Percentiles rank a stretch among this genome's conserved stretches.
phyloP scores from a whole-genome alignment of 106 monocot genomes.

The Hemerocallis citrina region DNA sequence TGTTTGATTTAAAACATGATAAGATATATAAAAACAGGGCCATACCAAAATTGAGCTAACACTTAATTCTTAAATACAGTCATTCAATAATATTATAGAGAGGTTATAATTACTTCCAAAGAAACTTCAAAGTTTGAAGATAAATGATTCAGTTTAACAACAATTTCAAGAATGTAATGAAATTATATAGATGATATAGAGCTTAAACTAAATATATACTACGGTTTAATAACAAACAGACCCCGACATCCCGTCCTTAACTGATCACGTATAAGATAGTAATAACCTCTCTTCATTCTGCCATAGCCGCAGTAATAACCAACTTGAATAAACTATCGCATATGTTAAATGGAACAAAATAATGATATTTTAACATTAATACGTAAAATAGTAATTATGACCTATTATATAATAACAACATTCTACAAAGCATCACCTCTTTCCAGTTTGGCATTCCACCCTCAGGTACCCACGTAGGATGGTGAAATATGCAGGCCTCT shows the following conservation, averaged over 20 bases:
- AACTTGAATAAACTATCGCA: not conserved
- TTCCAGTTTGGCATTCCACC: slow-evolving; percentile 98
- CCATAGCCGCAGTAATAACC: too few relatives aligned
- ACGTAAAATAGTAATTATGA: slow-evolving; percentile 11
- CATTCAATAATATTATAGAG: not conserved
- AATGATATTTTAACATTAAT: slow-evolving; percentile 8
- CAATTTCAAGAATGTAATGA: not conserved
- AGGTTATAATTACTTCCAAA: not conserved
- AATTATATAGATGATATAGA: not conserved
- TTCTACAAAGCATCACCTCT: slow-evolving; percentile 71
- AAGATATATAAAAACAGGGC: not conserved
- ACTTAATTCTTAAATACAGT: not conserved
- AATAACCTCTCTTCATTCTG: not conserved
- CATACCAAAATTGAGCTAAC: not conserved
- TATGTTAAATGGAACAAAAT: not conserved
- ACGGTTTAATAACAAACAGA: not conserved
- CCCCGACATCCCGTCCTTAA: not conserved
- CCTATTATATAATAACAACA: slow-evolving; percentile 25
- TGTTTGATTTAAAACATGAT: too few relatives aligned
- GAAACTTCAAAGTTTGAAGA: not conserved
- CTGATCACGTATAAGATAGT: not conserved
- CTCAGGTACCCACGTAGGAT: slow-evolving; percentile 97
- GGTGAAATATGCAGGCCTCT: slow-evolving; percentile 91
- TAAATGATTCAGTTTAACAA: not conserved
- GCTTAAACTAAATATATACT: not conserved